These are phyloP conservation scores for Magnusiomyces ingens DNA, from an alignment of 1,139 yeast species.

Conservation along the genomic window DNA sequence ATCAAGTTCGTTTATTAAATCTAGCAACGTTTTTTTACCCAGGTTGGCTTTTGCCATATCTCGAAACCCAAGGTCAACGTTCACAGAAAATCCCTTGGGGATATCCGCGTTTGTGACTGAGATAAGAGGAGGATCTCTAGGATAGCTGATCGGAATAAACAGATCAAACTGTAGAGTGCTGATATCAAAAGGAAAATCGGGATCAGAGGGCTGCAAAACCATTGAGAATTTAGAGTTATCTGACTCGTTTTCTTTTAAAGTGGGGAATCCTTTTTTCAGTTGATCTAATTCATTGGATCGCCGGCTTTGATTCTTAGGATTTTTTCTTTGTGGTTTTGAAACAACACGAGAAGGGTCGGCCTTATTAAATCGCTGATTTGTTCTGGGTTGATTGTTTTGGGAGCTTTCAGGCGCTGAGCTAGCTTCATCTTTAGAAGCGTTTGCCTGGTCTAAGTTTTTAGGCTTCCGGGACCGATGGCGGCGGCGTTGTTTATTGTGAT, in stretches of 20 bases:
- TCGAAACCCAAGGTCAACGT: constrained; percentile 59
- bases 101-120: constrained; percentile 56
- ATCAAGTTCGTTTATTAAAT: constrained; percentile 52
- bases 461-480: constrained; percentile 1
- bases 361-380: constrained; percentile 11
- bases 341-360: constrained; percentile 17
- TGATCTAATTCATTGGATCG: constrained; percentile 17
- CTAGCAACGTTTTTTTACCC: constrained; percentile 37
- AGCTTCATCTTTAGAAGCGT: neutral
- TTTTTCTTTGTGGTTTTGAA: constrained; percentile 20
- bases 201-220: constrained; percentile 51
- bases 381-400: constrained; percentile 4
- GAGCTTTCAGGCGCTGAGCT: neutral
- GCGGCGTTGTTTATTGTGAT: neutral
- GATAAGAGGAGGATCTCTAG: constrained; percentile 31
- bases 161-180: constrained; percentile 46
- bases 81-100: constrained; percentile 64
- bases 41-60: constrained; percentile 42
- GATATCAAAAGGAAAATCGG: constrained; percentile 66
- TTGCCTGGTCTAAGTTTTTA: neutral
- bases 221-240: constrained; percentile 18
- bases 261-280: constrained; percentile 12
- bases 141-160: constrained; percentile 51
- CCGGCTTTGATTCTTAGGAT: constrained; percentile 16
- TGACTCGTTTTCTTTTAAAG: neutral